Base-by-base conservation (phyloP, 768 basidiomycete genomes). In the Collybiopsis luxurians region DNA sequence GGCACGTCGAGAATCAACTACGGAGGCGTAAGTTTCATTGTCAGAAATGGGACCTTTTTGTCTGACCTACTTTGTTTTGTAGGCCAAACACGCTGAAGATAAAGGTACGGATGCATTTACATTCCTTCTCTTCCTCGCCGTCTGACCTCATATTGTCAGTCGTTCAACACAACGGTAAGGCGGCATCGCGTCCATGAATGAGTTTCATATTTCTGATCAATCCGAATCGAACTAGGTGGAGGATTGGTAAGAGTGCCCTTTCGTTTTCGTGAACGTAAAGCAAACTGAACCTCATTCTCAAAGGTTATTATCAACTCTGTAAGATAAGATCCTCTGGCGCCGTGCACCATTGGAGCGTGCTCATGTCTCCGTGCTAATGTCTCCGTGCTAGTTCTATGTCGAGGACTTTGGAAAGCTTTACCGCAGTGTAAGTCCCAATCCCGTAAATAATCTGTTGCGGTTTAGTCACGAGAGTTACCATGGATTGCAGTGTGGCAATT, bases 361-460 rank as follows among this genome's bases (percentile, higher is more conserved):
- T 34, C 31, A 34, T 34, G 13, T 34, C 31, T 34, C 31, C 12
- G 11, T 11, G 44, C 13, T 46, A 13, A 4, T 6, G 31, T 34
- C 13, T 34, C 31, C 13, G 31, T 5, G 6, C 31, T 36, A 73
- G 72, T 75, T 75, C 71, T 75, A 75, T 49, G 72, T 67, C 10
- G 72, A 74, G 61, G 69, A 74, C 61, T 74, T 74, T 51, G 73
- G 73, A 30, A 75, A 75, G 56, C 65, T 75, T 49, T 75, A 74
- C 57, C 69, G 73, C 19, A 71, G 70, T 59, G 69, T 71, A 51
- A 24, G 67, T 56, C 17, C 34, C 15, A 15, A 17, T 36, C 13
- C 10, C 49, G 21, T 40, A n/a, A n/a, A n/a, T n/a, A n/a, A n/a
- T n/a, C n/a, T n/a, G n/a, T n/a, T n/a, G n/a, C n/a, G n/a, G n/a